A percentile compares a stretch with the other conserved stretches of the same genome.
phyloP scores from a whole-genome alignment of 768 basidiomycete genomes.

The Tulasnella sp. region DNA sequence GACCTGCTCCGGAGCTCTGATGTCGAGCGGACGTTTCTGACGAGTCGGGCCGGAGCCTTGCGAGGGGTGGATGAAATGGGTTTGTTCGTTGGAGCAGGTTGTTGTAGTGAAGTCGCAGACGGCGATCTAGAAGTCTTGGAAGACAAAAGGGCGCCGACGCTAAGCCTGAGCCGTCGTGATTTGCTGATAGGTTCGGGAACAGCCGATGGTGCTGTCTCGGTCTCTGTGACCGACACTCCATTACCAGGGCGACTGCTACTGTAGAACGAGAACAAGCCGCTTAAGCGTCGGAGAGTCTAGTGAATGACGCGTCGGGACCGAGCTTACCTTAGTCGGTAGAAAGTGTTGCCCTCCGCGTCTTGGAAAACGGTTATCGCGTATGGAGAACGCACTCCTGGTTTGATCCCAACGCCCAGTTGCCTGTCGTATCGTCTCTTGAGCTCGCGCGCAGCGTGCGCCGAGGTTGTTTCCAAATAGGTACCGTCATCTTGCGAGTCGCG shows the following conservation, averaged over 20 bases:
- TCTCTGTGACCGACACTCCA: neutral
- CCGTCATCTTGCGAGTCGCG: constrained; percentile 32
- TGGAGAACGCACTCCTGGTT: constrained; percentile 48
- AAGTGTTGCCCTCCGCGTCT: constrained; percentile 66
- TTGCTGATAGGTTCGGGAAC: neutral
- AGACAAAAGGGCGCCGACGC: constrained; percentile 6
- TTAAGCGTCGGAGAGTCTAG: neutral
- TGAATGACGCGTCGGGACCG: neutral
- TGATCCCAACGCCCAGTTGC: constrained; percentile 45
- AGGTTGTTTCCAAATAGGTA: constrained; percentile 70
- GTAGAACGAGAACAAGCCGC: neutral
- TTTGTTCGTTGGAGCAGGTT: neutral
- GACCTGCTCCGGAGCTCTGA: neutral
- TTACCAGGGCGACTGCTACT: neutral
- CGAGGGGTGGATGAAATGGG: neutral
- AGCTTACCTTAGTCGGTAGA: constrained; percentile 68
- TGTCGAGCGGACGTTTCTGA: constrained; percentile 1
- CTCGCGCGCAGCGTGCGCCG: constrained; percentile 61
- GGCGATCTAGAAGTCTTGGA: neutral
- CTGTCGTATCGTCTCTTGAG: constrained; percentile 64
- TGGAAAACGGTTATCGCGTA: constrained; percentile 74
- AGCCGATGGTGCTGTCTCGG: neutral
- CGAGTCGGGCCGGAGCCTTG: neutral
- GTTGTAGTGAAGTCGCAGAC: neutral
- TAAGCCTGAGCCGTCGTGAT: constrained; percentile 7